Evolutionary conservation across 2,329 filamentous ascomycete genomes (phyloP), one percentile per base, ranked within the genome.

Genomic region (Elsinoe perseae): DNA sequence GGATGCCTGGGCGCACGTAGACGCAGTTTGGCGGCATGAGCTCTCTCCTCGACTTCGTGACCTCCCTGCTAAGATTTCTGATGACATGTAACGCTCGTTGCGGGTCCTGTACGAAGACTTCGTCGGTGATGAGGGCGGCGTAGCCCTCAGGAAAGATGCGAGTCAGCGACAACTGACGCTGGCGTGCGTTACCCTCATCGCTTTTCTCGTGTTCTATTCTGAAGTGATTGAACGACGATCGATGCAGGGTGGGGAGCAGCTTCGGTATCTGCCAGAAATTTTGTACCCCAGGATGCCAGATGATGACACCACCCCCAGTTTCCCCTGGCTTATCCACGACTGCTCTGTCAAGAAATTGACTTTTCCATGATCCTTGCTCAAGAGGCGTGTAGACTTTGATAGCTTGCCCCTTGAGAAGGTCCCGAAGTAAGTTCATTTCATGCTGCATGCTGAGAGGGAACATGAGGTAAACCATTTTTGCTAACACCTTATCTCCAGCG

Each of bases 81-180:
- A 75, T 61, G 10, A 75, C 68, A 6, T 64, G 54, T 2, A 69
- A 59, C 0, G 71, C 72, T 25, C 69, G 60, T 46, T 64, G 63
- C 3, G 73, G 73, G 44, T 69, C 60, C 42, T 70, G 59, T n/a
- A 66, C 61, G 42, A 75, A 72, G 1, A 74, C 65, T 25, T 75
- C 70, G 36, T 75, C 73, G 1, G 73, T 75, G 14, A 76, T 70
- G 60, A 73, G 72, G 9, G 70, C 67, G 4, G 72, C 65, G 5
- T 64, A 65, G 4, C 73, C 73, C 21, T 63, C 60, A 1, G 72
- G 70, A 43, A 75, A 74, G 58, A 68, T 48, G 57, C 67, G 58
- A 61, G 65, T 57, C 56, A 60, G 64, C 3, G 57, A 57, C 7
- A 62, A 64, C 4, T 34, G 42, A 4, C 61, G 56, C 9, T 61